phyloP scores from a whole-genome alignment of 345 rosid genomes.

The Rhodamnia argentea region DNA sequence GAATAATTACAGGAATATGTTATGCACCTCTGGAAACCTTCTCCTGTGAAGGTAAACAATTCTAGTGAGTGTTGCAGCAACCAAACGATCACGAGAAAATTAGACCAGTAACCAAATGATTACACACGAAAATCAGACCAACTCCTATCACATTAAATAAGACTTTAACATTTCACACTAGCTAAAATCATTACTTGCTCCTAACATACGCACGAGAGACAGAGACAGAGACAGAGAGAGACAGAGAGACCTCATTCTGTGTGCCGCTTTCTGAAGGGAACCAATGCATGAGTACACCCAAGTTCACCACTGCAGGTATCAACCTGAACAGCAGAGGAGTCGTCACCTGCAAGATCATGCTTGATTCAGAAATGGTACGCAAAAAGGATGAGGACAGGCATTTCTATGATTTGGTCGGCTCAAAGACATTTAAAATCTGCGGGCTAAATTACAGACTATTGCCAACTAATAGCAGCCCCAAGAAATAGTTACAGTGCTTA shows the following conservation, averaged over 20 bases:
- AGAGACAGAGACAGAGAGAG: slow-evolving; percentile 6
- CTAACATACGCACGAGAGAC: neutral
- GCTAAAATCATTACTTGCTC: neutral
- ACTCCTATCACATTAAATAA: too few relatives aligned
- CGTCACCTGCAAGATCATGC: slow-evolving; percentile 52
- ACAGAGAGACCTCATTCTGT: slow-evolving; percentile 50
- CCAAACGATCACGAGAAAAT: neutral
- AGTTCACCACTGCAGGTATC: slow-evolving; percentile 75
- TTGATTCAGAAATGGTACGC: neutral
- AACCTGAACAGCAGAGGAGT: slow-evolving; percentile 85
- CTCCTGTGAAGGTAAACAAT: slow-evolving; percentile 26
- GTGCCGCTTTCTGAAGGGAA: slow-evolving; percentile 60
- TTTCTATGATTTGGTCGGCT: neutral
- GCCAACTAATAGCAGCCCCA: neutral
- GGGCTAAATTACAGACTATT: neutral
- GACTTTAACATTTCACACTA: neutral
- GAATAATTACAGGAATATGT: slow-evolving; percentile 16
- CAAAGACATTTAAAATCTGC: neutral
- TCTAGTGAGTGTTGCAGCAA: neutral
- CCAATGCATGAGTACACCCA: slow-evolving; percentile 80
- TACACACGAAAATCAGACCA: neutral
- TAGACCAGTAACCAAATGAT: neutral
- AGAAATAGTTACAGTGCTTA: neutral
- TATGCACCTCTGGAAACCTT: slow-evolving; percentile 41
- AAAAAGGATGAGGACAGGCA: neutral